These are phyloP conservation scores for Colletotrichum nymphaeae DNA, from an alignment of 2,329 filamentous ascomycete species.

Conservation along the genomic window DNA sequence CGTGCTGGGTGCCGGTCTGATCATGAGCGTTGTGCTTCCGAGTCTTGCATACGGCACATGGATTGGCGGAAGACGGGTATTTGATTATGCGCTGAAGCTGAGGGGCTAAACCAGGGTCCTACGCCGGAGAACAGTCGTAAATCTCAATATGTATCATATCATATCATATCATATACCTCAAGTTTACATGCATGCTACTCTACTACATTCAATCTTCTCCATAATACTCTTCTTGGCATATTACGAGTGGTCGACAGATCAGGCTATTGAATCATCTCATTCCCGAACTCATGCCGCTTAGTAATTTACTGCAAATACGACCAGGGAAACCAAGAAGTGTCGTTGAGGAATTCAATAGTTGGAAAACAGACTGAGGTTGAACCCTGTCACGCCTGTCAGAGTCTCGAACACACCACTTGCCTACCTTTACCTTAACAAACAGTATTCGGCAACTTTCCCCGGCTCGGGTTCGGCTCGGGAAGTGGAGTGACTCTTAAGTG, in stretches of 20 bases:
- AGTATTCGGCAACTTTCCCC: neutral
- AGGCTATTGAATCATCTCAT: neutral
- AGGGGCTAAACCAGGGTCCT: neutral
- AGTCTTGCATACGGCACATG: slow-evolving; percentile 31
- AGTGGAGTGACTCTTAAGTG: neutral
- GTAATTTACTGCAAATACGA: neutral
- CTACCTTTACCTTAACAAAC: too few species aligned
- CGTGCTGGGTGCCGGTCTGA: slow-evolving; percentile 24
- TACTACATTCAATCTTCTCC: neutral
- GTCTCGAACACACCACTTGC: neutral
- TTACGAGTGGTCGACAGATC: neutral
- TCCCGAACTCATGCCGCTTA: neutral
- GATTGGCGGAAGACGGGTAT: slow-evolving; percentile 25
- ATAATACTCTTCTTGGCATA: neutral
- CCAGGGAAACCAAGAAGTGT: too few species aligned
- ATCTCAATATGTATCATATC: neutral
- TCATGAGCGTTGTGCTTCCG: slow-evolving; percentile 27
- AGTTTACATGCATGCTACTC: neutral
- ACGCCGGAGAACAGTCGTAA: neutral
- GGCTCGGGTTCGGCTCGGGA: slow-evolving; percentile 27
- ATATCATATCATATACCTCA: neutral
- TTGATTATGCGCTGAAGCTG: slow-evolving; percentile 28
- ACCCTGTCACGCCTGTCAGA: neutral
- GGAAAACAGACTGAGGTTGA: neutral
- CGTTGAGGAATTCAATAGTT: neutral